Evolutionary conservation across 495 filamentous ascomycete species (phyloP), one percentile per base, ranked within the genome.

Genomic region (Penicillium verhagenii): DNA sequence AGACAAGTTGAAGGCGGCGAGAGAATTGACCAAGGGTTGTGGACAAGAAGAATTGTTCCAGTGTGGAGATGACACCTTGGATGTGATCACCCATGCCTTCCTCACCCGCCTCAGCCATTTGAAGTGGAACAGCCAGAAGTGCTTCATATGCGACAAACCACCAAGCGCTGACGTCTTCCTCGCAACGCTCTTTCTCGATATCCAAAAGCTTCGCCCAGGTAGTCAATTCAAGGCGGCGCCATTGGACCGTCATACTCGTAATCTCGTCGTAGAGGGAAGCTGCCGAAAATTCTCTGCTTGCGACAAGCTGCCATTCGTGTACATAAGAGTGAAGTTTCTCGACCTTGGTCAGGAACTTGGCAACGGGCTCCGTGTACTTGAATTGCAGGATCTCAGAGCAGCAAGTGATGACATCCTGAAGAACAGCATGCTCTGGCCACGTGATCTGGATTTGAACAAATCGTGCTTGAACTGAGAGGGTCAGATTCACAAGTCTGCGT

Each of bases 91-190:
- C 70, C 53, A 95, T 65, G 47, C 85, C 81, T 16, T 80, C 64
- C 24, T 74, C 64, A 6, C 73, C 77, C 50, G 74, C 69, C 56
- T 86, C 79, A 2, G 78, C 73, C 47, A 86, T 74, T 18, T 82
- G 80, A 29, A 90, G 69, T 0, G 92, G 86, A 29, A 84, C 86
- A 4, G 85, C 88, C 59, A 99, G 78, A 47, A 96, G 82, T 24
- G 82, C 88, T 70, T 96, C 90, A 49, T 96, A 97, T 6, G 92
- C 90, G 40, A 97, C 82, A 64, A 97, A 99, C 90, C 92, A 99
- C 93, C 94, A 99, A 10, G 87, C 85, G 56, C 82, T 84, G 9
- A 93, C 91, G 61, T 90, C 86, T 26, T 87, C 79, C 9, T 84
- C 72, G 54, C 83, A 89, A 58, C 86, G 88, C 57, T 84, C 81